Evolutionary conservation across 768 basidiomycete species (phyloP), one percentile per base, ranked within the genome.

Genomic region (Russula emetica): DNA sequence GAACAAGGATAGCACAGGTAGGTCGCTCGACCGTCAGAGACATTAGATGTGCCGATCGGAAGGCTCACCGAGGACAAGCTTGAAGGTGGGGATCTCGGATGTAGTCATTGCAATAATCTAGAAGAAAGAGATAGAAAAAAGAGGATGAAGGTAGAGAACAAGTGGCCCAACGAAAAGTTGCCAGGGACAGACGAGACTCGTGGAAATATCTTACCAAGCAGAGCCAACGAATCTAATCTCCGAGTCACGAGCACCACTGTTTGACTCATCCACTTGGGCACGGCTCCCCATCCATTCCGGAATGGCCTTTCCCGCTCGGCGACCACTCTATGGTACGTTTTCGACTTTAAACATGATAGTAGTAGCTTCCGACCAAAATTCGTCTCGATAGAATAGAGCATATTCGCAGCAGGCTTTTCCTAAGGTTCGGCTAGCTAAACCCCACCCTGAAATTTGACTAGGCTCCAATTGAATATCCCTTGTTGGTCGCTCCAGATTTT

Each of bases 1-100:
- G 60, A 73, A 72, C 71, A 75, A 61, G 74, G 71, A 61, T 70
- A 62, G 26, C 56, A 56, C 36, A 7, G 14, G 8, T 52, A 51
- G 30, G 32, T n/a, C 18, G 28, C 36, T 54, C 45, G 40, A 36
- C 16, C 11, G 50, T 58, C 60, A 64, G 70, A 60, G 68, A 67
- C 58, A 56, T 63, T 63, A 66, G 57, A 58, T 54, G 18, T 24
- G 57, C 16, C 22, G 55, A 63, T 60, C 26, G 63, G 22, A 47
- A 22, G n/a, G 79, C 90, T 73, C 74, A 95, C 95, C 95, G 69
- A 98, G 92, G 66, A 98, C 96, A 75, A 99, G 93, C 79, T 99
- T 99, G 84, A 98, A 99, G 62, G 94, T 92, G 42, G 97, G 94
- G 70, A 95, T 78, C 65, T 26, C 68, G 34, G 18, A 58, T 67